These are phyloP conservation scores for Cystobasidium onofrii DNA, from an alignment of 768 basidiomycete species.

Conservation along the genomic window DNA sequence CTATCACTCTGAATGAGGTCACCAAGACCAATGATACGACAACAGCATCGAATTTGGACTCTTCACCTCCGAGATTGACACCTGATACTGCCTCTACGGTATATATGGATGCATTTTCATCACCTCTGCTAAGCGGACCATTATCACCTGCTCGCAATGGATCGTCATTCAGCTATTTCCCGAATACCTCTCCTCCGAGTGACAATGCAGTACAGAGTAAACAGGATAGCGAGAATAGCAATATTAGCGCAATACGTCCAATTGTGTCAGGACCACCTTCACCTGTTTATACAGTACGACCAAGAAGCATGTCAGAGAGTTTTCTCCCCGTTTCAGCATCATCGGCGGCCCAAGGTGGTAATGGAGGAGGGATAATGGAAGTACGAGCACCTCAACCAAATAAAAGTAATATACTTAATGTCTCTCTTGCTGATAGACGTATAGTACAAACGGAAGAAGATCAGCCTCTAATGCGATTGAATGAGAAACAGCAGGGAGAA, in stretches of 20 bases:
- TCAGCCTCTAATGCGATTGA: neutral
- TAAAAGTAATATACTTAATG: neutral
- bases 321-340: neutral
- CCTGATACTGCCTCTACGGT: neutral
- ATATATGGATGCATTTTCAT: neutral
- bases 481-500: neutral
- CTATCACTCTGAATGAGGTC: neutral
- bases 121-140: neutral
- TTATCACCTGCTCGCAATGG: neutral
- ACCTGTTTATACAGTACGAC: constrained; percentile 1
- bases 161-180: neutral
- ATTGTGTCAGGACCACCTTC: neutral
- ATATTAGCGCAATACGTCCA: neutral
- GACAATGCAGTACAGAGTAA: neutral
- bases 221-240: neutral
- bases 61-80: neutral
- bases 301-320: constrained; percentile 5
- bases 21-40: neutral
- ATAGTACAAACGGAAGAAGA: neutral
- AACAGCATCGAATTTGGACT: neutral
- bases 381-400: neutral
- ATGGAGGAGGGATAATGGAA: neutral
- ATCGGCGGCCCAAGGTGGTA: neutral
- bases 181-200: neutral
- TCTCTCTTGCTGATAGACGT: neutral